Evolutionary conservation across 176 grass and related monocot genomes (phyloP).

Genomic region (Dendrocalamus sinicus): DNA sequence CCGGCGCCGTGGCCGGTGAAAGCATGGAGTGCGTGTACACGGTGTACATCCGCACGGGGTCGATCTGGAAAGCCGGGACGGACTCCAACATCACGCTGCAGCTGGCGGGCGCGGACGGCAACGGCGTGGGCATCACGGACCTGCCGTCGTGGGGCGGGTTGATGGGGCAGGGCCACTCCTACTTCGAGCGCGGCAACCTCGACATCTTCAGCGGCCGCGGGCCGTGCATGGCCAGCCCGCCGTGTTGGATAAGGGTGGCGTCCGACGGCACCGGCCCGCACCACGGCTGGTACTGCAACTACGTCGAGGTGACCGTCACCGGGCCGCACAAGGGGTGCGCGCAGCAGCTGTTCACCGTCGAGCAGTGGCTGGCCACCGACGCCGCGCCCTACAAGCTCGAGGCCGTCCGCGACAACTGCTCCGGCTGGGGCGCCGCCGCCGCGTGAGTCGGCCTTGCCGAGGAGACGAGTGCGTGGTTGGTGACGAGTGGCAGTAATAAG

Average conservation of each 20-base stretch:
- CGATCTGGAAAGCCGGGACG: slow-evolving; percentile 83
- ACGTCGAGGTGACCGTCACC: slow-evolving; percentile 83
- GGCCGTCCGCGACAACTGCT: slow-evolving; percentile 57
- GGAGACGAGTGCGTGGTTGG: background rate
- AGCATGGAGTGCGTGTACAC: slow-evolving; percentile 85
- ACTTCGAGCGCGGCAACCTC: slow-evolving; percentile 93
- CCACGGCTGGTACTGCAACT: slow-evolving; percentile 98
- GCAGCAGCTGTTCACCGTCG: slow-evolving; percentile 76
- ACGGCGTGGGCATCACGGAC: slow-evolving; percentile 63
- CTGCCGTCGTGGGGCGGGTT: slow-evolving; percentile 78
- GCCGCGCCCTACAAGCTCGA: slow-evolving; percentile 66
- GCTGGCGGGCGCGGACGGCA: slow-evolving; percentile 52
- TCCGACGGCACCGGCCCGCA: slow-evolving; percentile 73
- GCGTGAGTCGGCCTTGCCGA: background rate
- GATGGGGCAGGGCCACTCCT: slow-evolving; percentile 68
- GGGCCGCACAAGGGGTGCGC: slow-evolving; percentile 74
- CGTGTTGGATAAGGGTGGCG: slow-evolving; percentile 67
- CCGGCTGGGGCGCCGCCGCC: background rate
- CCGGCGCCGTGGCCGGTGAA: background rate
- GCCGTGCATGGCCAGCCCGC: slow-evolving; percentile 58
- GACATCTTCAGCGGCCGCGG: slow-evolving; percentile 99
- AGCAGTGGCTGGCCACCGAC: slow-evolving; percentile 92
- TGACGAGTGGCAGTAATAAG: slow-evolving; percentile 14
- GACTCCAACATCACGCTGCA: slow-evolving; percentile 74
- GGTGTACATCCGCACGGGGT: slow-evolving; percentile 82